Evolutionary conservation across 2,329 filamentous ascomycete genomes (phyloP), one percentile per base, ranked within the genome.

Genomic region (Rutstroemia sp.): DNA sequence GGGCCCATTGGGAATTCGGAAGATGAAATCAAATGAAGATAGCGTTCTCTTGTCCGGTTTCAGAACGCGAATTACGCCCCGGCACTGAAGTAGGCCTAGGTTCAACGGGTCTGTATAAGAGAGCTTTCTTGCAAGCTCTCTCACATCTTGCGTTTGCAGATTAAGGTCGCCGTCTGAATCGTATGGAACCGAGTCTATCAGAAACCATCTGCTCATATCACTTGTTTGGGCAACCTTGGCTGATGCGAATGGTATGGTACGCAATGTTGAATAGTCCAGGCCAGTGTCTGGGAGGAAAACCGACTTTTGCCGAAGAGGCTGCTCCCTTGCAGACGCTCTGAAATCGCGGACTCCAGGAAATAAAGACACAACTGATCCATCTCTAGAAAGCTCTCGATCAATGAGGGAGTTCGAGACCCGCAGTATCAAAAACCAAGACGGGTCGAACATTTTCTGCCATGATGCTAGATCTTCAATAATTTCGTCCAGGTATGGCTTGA

Each of bases 391-490:
- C 23, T 52, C 48, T 19, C 46, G 37, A 48, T 57, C 54, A 39
- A 57, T 51, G 12, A 42, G 38, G 25, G 44, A 16, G 44, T 57
- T 52, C 16, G 54, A 47, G 9, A 51, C 19, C 42, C 38, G 37
- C 14, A 57, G 23, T 39, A 57, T 51, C 23, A 57, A 45, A 48
- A 51, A 57, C 54, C 54, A 57, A 5, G 48, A 52, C 2, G 46
- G 46, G 23, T 57, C 54, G 41, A 57, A 57, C 25, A 39, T 30
- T 21, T 48, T 38, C 17, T 50, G 46, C 54, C 54, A 57, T 25
- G 39, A 37, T 16, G 39, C 38, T 37, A 57, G 23, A 39, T 51
- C 48, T 48, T 54, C 19, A 41, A 54, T 54, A 1, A 30, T 48
- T 39, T 54, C 51, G 19, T 54, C 51, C 23, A 54, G 51, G 17